phyloP scores from a whole-genome alignment of 495 filamentous ascomycete genomes.

The Chaetomium fimeti region DNA sequence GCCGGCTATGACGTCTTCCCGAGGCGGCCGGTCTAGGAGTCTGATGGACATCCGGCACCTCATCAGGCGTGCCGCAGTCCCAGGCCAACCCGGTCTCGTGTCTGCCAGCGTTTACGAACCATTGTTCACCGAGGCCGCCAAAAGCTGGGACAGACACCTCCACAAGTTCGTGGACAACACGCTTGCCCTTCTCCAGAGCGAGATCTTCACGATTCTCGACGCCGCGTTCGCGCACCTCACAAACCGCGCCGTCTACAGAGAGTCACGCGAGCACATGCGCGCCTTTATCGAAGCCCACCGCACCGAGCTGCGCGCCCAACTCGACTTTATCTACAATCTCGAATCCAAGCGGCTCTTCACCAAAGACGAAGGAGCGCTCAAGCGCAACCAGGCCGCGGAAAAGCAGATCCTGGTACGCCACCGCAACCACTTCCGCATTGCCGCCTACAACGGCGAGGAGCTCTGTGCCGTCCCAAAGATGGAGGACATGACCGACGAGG shows the following conservation, averaged over 20 bases:
- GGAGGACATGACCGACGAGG: no score
- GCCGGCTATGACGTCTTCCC: no score
- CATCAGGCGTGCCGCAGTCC: no score
- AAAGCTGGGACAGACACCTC: constrained; percentile 38
- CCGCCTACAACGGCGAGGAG: constrained; percentile 29
- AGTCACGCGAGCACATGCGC: constrained; percentile 35
- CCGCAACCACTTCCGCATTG: constrained; percentile 38
- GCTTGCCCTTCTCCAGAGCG: constrained; percentile 35
- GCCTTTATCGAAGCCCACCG: constrained; percentile 37
- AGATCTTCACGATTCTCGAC: no score
- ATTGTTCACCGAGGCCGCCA: constrained; percentile 41
- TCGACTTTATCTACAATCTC: constrained; percentile 38
- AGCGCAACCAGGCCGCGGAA: constrained; percentile 40
- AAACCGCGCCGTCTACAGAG: constrained; percentile 43
- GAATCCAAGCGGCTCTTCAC: constrained; percentile 45
- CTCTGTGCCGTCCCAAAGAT: constrained; percentile 34
- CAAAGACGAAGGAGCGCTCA: constrained; percentile 41
- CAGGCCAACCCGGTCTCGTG: constrained; percentile 45
- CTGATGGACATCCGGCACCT: no score
- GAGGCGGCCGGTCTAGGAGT: no score
- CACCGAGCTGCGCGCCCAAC: constrained; percentile 28
- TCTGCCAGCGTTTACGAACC: constrained; percentile 43
- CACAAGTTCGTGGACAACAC: constrained; percentile 39
- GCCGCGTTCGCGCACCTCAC: no score
- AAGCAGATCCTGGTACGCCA: constrained; percentile 37